Evolutionary conservation across 2,329 filamentous ascomycete genomes (phyloP).

Genomic region (Falciphora oryzae): DNA sequence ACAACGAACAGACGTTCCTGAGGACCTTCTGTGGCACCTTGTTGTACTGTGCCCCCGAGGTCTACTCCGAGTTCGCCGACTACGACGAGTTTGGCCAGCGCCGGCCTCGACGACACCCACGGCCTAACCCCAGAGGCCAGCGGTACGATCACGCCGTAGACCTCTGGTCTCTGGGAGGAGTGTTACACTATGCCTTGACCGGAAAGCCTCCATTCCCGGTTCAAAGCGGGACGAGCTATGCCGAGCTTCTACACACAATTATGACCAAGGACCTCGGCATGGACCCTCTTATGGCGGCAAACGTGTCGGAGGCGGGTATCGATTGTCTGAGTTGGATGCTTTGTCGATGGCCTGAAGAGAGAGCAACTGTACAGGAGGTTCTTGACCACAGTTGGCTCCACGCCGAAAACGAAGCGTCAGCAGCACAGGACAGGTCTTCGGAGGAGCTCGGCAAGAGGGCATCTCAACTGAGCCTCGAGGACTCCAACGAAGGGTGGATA

Average conservation of each 20-base stretch:
- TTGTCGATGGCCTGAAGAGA: slow-evolving; percentile 68
- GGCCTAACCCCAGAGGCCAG: slow-evolving; percentile 46
- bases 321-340: slow-evolving; percentile 76
- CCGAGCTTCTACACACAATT: slow-evolving; percentile 76
- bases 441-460: slow-evolving; percentile 55
- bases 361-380: slow-evolving; percentile 68
- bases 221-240: slow-evolving; percentile 67
- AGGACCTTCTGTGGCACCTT: slow-evolving; percentile 96
- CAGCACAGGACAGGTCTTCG: slow-evolving; percentile 55
- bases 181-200: slow-evolving; percentile 82
- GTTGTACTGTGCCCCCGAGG: slow-evolving; percentile 92
- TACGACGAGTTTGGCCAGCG: slow-evolving; percentile 66
- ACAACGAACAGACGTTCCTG: slow-evolving; percentile 83
- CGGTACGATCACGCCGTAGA: slow-evolving; percentile 90
- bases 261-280: slow-evolving; percentile 72
- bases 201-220: slow-evolving; percentile 76
- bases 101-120: slow-evolving; percentile 56
- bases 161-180: slow-evolving; percentile 92
- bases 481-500: slow-evolving; percentile 26
- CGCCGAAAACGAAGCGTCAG: slow-evolving; percentile 28
- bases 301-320: slow-evolving; percentile 61
- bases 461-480: slow-evolving; percentile 59
- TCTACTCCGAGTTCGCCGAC: slow-evolving; percentile 70
- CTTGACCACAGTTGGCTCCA: slow-evolving; percentile 70
- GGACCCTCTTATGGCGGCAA: slow-evolving; percentile 49